Evolutionary conservation across 169 alveolate genomes (phyloP), one percentile per base, ranked within the genome.

Genomic region (Plasmodium sp.): DNA sequence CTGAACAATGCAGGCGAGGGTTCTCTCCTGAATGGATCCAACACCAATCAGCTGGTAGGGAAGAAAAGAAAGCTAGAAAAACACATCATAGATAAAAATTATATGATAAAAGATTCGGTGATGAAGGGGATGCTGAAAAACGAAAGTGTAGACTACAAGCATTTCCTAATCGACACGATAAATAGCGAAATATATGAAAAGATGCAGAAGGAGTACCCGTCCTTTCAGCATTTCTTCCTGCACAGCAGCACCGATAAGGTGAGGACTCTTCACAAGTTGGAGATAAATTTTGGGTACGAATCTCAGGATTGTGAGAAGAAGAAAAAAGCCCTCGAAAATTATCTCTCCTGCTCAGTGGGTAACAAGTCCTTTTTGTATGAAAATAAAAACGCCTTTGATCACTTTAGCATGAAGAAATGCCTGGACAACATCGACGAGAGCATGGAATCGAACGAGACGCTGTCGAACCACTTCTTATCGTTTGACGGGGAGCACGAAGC

Each of bases 201-300:
- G 39, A 90, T 90, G n/a, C 91, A 90, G 74, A 90, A 73, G 36
- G 94, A 90, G 39, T 81, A 58, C 62, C 94, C 91, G 45, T 39
- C 18, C 34, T 90, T 41, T 90, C 84, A 90, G 33, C 34, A 62
- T 81, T 90, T 90, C 72, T 90, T 39, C 82, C 34, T 90, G 16
- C 94, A 90, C 45, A 80, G 80, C 10, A 85, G 18, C 67, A 90
- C 16, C 82, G 94, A 90, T 62, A 90, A 90, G 73, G 51, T 58
- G 43, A 90, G 74, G 67, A 74, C 77, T 62, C 41, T 62, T 39
- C 72, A 80, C 34, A 90, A 80, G 72, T 80, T 90, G 27, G 94
- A 90, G 80, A 90, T 62, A 80, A 90, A 90, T 90, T 90, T 90
- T 79, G 94, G 94, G 10, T 90, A 90, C 82, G 88, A 90, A 58